Evolutionary conservation across 768 basidiomycete species (phyloP), one percentile per base, ranked within the genome.

Genomic region (Ramaria sp.): DNA sequence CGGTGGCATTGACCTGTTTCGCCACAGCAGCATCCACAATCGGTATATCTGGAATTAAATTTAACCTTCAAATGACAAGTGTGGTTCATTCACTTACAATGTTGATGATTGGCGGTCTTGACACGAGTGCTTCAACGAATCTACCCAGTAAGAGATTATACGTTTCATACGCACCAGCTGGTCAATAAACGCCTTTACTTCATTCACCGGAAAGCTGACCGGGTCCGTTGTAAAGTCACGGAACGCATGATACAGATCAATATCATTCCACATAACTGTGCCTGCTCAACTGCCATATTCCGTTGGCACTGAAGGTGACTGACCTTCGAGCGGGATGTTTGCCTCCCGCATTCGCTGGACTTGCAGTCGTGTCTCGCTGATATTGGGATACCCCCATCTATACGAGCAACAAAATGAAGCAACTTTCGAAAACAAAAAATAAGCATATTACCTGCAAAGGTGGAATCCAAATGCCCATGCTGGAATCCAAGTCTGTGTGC

Each of bases 401-500:
- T 3, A 49, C 12, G 27, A 17, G 31, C 24, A 46, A 46, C 9
- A 37, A 37, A 37, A 37, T 37, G 9, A 37, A 17, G 10, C 10
- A 20, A 11, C 2, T 20, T 46, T 11, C n/a, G 27, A 15, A 49
- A 12, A 30, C n/a, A 11, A 48, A 19, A 7, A 15, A 49, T 27
- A 10, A 19, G 6, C 2, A 33, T 13, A 30, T 22, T 37, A 60
- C 51, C 50, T 31, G 47, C 41, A 53, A 79, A 87, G 74, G 59
- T 91, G 87, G 72, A 87, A 87, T 7, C 88, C 87, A 64, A 89
- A 86, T 4, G 80, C 81, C 84, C 86, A 90, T 38, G 73, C 73
- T 2, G 86, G 87, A 65, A 83, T 81, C 79, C 84, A 83, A 31
- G 78, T 79, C 3, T 88, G 85, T 39, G 78, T 70, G 3, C 87